Conservation (phyloP, 108 stramenopile genomes). For the Parietichytrium sp. region DNA sequence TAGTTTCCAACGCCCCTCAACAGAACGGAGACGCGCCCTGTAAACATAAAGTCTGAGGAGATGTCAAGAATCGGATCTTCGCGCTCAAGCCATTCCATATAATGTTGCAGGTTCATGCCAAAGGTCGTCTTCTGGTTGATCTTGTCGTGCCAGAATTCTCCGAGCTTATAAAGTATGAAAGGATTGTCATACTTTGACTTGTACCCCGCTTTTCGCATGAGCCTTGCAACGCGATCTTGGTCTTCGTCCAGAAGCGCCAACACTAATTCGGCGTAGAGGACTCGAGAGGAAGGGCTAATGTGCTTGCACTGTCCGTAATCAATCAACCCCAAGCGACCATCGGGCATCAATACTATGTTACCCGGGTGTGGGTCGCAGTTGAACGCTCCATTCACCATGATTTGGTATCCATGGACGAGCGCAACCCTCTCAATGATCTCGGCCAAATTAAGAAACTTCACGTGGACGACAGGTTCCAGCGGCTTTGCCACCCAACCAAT, state of each 20-base stretch:
- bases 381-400: constrained; percentile 7
- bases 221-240: not conserved
- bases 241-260: not conserved
- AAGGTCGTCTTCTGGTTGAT: not conserved
- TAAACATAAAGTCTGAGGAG: not conserved
- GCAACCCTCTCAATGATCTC: not conserved
- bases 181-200: constrained; percentile 10
- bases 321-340: constrained; percentile 34
- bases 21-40: constrained; percentile 14
- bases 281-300: not conserved
- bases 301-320: constrained; percentile 37
- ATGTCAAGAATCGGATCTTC: not conserved
- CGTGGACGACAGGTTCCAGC: not conserved
- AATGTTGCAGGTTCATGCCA: not conserved
- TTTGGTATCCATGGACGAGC: constrained; percentile 14
- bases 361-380: constrained; percentile 41
- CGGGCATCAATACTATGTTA: constrained; percentile 7
- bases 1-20: not conserved
- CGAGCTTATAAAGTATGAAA: not conserved
- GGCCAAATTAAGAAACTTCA: not conserved
- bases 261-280: not conserved
- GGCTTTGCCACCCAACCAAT: not conserved
- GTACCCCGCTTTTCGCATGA: not conserved
- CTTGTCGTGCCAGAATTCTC: constrained; percentile 14
- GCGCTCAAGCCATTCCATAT: not conserved